Conservation (phyloP, 2,329 filamentous ascomycete species). For the Alternaria gaisen region DNA sequence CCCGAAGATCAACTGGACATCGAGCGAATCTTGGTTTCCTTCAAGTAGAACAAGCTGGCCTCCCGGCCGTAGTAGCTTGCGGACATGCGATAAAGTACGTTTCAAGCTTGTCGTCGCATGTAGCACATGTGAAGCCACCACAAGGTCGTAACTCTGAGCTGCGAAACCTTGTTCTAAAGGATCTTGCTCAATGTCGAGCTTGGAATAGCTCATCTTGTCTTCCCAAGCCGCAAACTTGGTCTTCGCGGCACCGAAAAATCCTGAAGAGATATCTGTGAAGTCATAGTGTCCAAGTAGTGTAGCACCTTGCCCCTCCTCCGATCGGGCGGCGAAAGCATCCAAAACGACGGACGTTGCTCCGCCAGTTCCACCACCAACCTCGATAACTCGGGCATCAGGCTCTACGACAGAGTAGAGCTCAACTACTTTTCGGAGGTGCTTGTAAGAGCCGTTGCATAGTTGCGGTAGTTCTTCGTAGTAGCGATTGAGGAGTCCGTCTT, state of each 20-base stretch:
- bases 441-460: slow-evolving; percentile 4
- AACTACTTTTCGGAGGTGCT: background rate
- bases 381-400: slow-evolving; percentile 2
- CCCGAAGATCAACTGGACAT: slow-evolving; percentile 3
- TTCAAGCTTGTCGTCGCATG: slow-evolving; percentile 4
- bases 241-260: slow-evolving; percentile 6
- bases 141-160: slow-evolving; percentile 3
- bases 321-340: background rate
- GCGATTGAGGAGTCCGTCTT: slow-evolving; percentile 7
- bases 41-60: slow-evolving; percentile 1
- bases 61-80: background rate
- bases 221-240: background rate
- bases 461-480: slow-evolving; percentile 7
- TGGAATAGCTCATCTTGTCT: background rate
- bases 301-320: background rate
- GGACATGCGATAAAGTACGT: background rate
- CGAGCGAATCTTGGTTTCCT: background rate
- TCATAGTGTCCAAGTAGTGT: slow-evolving; percentile 4
- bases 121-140: slow-evolving; percentile 5
- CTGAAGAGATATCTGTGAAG: slow-evolving; percentile 4
- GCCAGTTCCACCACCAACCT: slow-evolving; percentile 13
- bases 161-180: background rate
- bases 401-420: slow-evolving; percentile 1
- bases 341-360: background rate
- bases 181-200: slow-evolving; percentile 7